Base-by-base conservation (phyloP, 1,284 basidiomycete species). In the Neolentinus lepideus region DNA sequence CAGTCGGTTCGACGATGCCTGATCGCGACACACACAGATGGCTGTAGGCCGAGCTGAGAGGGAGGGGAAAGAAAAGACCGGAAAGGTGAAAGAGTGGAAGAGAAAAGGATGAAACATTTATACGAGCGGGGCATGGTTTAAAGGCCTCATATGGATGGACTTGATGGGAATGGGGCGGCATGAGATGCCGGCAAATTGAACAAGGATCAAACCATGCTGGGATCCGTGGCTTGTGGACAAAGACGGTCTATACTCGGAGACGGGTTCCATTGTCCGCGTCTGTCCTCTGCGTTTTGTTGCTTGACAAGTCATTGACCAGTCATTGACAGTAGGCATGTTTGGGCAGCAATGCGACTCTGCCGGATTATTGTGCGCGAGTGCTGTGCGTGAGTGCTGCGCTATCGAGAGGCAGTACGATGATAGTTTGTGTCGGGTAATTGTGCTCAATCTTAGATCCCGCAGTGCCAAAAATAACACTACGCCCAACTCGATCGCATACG, bases 1-100 rank as follows among this genome's bases (percentile, higher is more conserved):
- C 12, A 21, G 27, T 16, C 22, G 8, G 53, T 53, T 16, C 48
- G 45, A 65, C 60, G 60, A 62, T 62, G 55, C 58, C 61, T 56
- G 62, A 65, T 62, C 63, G 61, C 55, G 43, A 53, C 51, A 29
- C 26, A 35, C 10, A 35, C 19, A 33, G 31, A 31, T 31, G 19
- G 4, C 27, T 31, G 54, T 14, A 56, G 38, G 51, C 45, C 48
- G 36, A 55, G 53, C 29, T 55, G 48, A 58, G 26, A 46, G 54
- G 56, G 54, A 58, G 51, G 54, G 24, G 54, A 57, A 51, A 59
- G 36, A 45, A 51, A 57, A 59, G 53, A 33, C 58, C 50, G 25
- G 51, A 53, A 51, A 38, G 53, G 27, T 16, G 38, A 58, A 43
- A 43, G 47, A 36, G 25, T 25, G 48, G 43, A 50, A 33, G 14